phyloP scores from a whole-genome alignment of 768 basidiomycete species.

The Podaxis pistillaris region DNA sequence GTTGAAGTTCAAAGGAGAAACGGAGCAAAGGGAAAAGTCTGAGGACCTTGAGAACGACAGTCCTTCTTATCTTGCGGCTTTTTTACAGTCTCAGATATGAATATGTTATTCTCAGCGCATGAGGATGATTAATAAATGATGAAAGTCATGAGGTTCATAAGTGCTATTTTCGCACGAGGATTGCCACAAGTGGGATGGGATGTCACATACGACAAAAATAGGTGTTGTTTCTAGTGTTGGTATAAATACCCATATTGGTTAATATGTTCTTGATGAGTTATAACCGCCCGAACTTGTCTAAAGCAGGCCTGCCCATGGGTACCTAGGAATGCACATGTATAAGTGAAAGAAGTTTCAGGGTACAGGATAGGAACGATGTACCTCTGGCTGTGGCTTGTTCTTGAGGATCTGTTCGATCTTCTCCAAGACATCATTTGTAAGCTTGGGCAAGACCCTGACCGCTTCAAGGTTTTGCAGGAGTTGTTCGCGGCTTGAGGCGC shows the following conservation, averaged over 20 bases:
- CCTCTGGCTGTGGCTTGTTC: slow-evolving; percentile 2
- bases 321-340: not conserved
- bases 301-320: not conserved
- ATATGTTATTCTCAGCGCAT: not conserved
- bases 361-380: not conserved
- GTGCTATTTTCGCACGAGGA: not conserved
- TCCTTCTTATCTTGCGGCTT: not conserved
- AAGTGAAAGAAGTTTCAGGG: not conserved
- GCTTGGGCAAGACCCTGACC: slow-evolving; percentile 4
- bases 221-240: not conserved
- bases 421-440: not conserved
- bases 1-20: not conserved
- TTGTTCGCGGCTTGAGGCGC: slow-evolving; percentile 64
- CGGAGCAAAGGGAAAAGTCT: not conserved
- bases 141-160: not conserved
- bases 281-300: not conserved
- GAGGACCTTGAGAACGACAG: not conserved
- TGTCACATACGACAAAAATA: not conserved
- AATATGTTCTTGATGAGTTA: not conserved
- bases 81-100: not conserved
- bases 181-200: not conserved
- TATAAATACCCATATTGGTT: too few species aligned
- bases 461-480: slow-evolving; percentile 69
- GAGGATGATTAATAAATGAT: not conserved
- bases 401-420: slow-evolving; percentile 3